Evolutionary conservation across 2,329 filamentous ascomycete species (phyloP).

Genomic region (Paramyrothecium sp.): DNA sequence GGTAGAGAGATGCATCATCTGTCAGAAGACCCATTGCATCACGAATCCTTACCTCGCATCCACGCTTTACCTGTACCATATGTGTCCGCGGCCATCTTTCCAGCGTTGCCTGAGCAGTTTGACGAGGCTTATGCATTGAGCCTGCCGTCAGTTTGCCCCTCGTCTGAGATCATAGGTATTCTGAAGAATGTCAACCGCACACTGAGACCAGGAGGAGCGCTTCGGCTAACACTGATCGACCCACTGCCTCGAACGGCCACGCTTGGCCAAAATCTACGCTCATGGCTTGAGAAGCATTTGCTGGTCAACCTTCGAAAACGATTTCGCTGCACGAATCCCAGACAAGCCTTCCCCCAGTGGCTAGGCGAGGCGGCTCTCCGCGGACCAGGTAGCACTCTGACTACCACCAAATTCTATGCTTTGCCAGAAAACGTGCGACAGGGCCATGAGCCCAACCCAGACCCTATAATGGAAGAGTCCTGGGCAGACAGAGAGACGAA

Average conservation of each 20-base stretch:
- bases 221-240: constrained; percentile 63
- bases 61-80: constrained; percentile 5
- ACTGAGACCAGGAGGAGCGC: constrained; percentile 51
- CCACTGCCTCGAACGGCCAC: constrained; percentile 55
- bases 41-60: constrained; percentile 35
- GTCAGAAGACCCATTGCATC: constrained; percentile 38
- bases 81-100: constrained; percentile 16
- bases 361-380: constrained; percentile 54
- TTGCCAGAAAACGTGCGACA: constrained; percentile 28
- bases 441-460: constrained; percentile 14
- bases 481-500: constrained; percentile 29
- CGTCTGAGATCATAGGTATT: constrained; percentile 53
- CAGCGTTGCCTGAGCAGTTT: constrained; percentile 42
- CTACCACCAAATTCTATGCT: constrained; percentile 49
- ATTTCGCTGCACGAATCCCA: constrained; percentile 60
- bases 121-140: constrained; percentile 50
- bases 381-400: constrained; percentile 44
- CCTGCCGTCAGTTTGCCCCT: constrained; percentile 56
- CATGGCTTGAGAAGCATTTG: constrained; percentile 63
- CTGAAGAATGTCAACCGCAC: constrained; percentile 56
- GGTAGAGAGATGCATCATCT: constrained; percentile 43
- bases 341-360: constrained; percentile 57
- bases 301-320: constrained; percentile 56
- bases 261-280: constrained; percentile 54
- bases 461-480: constrained; percentile 17